Conservation (phyloP, 192 early-diverging fungal genomes). For the Powellomyces hirtus region DNA sequence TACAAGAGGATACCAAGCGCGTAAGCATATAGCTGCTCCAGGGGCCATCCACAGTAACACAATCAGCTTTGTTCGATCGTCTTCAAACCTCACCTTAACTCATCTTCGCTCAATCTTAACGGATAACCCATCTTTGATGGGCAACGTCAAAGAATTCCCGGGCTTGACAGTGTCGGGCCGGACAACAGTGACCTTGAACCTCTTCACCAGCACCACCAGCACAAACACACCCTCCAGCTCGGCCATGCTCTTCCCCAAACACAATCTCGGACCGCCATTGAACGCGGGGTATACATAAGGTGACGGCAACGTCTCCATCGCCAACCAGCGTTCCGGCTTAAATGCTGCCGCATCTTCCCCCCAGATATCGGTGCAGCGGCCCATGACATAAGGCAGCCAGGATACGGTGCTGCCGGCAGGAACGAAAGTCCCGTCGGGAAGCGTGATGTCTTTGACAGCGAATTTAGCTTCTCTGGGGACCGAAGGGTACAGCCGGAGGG, state of each 20-base stretch:
- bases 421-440: slow-evolving; percentile 60
- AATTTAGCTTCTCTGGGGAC: slow-evolving; percentile 61
- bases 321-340: slow-evolving; percentile 71
- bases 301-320: slow-evolving; percentile 30
- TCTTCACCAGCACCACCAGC: slow-evolving; percentile 16
- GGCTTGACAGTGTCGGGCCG: slow-evolving; percentile 15
- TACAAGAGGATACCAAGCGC: too few relatives aligned
- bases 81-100: too few relatives aligned
- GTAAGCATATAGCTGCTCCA: too few relatives aligned
- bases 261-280: slow-evolving; percentile 39
- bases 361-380: too few relatives aligned
- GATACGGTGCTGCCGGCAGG: slow-evolving; percentile 52
- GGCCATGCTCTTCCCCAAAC: slow-evolving; percentile 39
- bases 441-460: slow-evolving; percentile 52
- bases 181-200: slow-evolving; percentile 28
- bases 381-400: too few relatives aligned
- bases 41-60: too few relatives aligned
- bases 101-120: too few relatives aligned
- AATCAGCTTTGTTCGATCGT: too few relatives aligned
- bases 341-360: too few relatives aligned
- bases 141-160: slow-evolving; percentile 17
- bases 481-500: slow-evolving; percentile 63
- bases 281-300: slow-evolving; percentile 43
- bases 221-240: slow-evolving; percentile 41
- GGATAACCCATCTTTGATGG: too few relatives aligned